Evolutionary conservation across 108 stramenopile species (phyloP), one percentile per base, ranked within the genome.

Genomic region (Cyclotella sp.): DNA sequence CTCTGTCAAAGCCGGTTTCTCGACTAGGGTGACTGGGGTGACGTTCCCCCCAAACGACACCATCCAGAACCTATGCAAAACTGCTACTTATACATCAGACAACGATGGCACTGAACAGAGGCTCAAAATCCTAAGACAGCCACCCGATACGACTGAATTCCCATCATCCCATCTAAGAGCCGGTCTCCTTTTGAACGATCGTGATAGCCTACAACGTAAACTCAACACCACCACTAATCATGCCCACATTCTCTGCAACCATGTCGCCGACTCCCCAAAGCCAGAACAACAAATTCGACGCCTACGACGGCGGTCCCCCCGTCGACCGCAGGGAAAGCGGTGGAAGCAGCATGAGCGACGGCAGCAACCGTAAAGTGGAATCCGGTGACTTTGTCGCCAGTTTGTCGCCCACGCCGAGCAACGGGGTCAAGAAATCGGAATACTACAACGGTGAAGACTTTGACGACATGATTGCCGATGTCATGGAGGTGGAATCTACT

Each of bases 401-500:
- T 51, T 51, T 51, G 22, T 24, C 57, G 8, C 27, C 21, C 8
- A 51, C 16, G 6, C 19, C 49, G 49, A 51, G 19, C 49, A 19
- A 19, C 49, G 49, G 19, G 6, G 57, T 14, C 18, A 28, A 28
- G 14, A 58, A 58, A 27, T 24, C 57, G 13, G 51, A 68, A 51
- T 71, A 66, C 41, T 78, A 71, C 63, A 49, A 26, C 15, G 74
- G 44, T 3, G 74, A 75, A 34, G 74, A 70, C 18, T 82, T 82
- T 57, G 81, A 82, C 53, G 81, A 71, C 26, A 34, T 75, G 57
- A 82, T 82, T 24, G 57, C 41, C 1, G 39, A 63, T 10, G 79
- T 62, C 42, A 68, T 76, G 45, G 39, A 68, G 10, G 59, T 30
- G 19, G 34, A 62, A 24, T 42, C 53, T 15, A 40, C 41, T 0